phyloP scores from a whole-genome alignment of 257 asterid genomes.

The Fraxinus pennsylvanica region DNA sequence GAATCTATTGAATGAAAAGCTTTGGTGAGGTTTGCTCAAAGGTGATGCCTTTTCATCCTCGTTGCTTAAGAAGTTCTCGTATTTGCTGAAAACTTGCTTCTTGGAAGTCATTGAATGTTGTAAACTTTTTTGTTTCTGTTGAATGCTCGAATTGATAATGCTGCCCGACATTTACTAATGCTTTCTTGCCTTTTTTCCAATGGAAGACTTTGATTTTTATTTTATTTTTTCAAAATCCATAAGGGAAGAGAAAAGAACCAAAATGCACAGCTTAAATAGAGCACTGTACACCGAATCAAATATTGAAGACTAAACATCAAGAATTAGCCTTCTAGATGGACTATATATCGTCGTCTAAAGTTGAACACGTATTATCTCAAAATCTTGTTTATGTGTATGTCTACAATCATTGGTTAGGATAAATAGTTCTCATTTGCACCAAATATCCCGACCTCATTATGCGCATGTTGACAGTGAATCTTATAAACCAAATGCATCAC shows the following conservation, averaged over 20 bases:
- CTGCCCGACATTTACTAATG: too few relatives aligned
- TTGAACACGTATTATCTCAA: background rate
- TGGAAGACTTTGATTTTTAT: background rate
- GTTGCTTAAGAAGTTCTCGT: background rate
- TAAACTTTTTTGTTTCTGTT: too few relatives aligned
- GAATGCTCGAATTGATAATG: too few relatives aligned
- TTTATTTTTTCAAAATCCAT: too few relatives aligned
- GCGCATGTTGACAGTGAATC: too few relatives aligned
- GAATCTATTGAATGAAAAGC: background rate
- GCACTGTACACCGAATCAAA: background rate
- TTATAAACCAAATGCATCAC: too few relatives aligned
- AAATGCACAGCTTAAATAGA: too few relatives aligned
- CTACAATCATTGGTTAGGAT: background rate
- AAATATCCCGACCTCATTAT: too few relatives aligned
- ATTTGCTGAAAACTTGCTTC: constrained; percentile 7
- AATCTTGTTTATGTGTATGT: background rate
- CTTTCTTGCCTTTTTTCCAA: background rate
- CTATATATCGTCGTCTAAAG: background rate
- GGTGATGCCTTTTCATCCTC: background rate
- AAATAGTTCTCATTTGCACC: too few relatives aligned
- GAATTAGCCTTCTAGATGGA: background rate
- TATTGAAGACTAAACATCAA: background rate
- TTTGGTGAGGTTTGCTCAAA: background rate
- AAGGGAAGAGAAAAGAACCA: background rate
- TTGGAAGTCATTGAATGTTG: background rate